Conservation (phyloP, 768 basidiomycete genomes). For the Lactarius pseudohatsudake region DNA sequence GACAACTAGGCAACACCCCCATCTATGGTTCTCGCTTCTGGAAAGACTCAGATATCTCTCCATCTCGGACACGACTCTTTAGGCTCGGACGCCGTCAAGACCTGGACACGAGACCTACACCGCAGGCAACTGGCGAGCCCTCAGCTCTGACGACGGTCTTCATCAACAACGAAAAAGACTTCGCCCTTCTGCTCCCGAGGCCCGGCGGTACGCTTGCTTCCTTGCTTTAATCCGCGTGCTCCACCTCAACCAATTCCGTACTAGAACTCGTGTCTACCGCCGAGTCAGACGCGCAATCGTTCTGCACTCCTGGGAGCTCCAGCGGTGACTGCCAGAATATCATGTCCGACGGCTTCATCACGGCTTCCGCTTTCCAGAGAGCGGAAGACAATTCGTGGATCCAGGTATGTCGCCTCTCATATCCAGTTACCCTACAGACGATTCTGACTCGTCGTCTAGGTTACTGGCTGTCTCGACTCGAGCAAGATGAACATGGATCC, state of each 20-base stretch:
- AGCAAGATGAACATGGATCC: slow-evolving; percentile 36
- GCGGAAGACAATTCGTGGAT: slow-evolving; percentile 42
- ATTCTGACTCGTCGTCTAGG: slow-evolving; percentile 29
- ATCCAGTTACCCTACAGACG: too few relatives aligned
- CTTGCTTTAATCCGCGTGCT: background rate
- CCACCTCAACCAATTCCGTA: background rate
- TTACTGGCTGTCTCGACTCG: slow-evolving; percentile 43
- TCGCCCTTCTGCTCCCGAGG: slow-evolving; percentile 40
- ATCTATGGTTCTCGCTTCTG: slow-evolving; percentile 3
- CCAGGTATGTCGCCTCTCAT: slow-evolving; percentile 33
- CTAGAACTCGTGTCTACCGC: slow-evolving; percentile 43
- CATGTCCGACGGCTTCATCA: slow-evolving; percentile 41
- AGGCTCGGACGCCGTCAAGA: slow-evolving; percentile 4
- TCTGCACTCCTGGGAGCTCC: slow-evolving; percentile 36
- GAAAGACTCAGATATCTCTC: slow-evolving; percentile 1
- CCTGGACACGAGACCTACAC: slow-evolving; percentile 38
- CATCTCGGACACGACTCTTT: slow-evolving; percentile 17
- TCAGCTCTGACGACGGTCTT: slow-evolving; percentile 41
- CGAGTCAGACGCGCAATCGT: slow-evolving; percentile 40
- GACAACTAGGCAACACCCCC: slow-evolving; percentile 1
- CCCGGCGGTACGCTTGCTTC: slow-evolving; percentile 36
- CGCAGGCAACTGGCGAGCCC: slow-evolving; percentile 40
- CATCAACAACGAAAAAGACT: slow-evolving; percentile 33
- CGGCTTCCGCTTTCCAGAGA: slow-evolving; percentile 37
- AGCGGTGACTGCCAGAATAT: slow-evolving; percentile 33